A percentile compares a stretch with the other conserved stretches of the same genome.
Evolutionary conservation across 306 rosid genomes (phyloP).

Genomic region (Castanea sativa): DNA sequence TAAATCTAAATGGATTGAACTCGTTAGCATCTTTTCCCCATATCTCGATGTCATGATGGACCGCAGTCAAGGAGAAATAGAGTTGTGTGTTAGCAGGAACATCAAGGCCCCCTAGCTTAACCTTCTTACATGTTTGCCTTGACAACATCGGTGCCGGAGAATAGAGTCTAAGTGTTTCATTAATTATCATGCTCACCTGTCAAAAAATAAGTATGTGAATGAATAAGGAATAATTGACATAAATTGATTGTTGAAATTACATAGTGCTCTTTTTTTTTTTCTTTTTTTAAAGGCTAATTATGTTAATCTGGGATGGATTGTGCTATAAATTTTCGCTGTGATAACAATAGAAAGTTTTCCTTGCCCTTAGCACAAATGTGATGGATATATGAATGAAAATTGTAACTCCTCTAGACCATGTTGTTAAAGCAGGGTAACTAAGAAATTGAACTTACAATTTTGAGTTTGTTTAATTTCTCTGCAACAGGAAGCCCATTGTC

Average conservation of each 20-base stretch:
- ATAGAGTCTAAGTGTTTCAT: slow-evolving; percentile 72
- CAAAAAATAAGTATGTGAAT: background rate
- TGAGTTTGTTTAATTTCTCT: slow-evolving; percentile 52
- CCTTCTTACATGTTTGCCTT: slow-evolving; percentile 41
- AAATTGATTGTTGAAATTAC: too few species aligned
- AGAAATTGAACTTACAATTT: slow-evolving; percentile 45
- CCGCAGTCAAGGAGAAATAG: slow-evolving; percentile 44
- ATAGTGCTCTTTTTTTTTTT: too few species aligned
- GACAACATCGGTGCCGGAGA: slow-evolving; percentile 41
- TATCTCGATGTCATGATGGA: slow-evolving; percentile 52
- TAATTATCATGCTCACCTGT: slow-evolving; percentile 63
- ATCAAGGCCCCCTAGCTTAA: slow-evolving; percentile 47
- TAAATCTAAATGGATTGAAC: slow-evolving; percentile 63
- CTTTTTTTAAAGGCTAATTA: too few species aligned
- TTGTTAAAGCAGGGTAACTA: background rate
- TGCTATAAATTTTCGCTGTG: background rate
- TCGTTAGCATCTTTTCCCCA: slow-evolving; percentile 72
- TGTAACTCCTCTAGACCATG: background rate
- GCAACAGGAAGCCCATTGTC: slow-evolving; percentile 25
- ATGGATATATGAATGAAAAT: background rate
- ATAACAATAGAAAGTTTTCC: background rate
- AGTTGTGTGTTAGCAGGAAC: slow-evolving; percentile 63
- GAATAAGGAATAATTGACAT: too few species aligned
- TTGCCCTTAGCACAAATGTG: background rate
- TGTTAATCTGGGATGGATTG: too few species aligned